Conservation (phyloP, 495 filamentous ascomycete species). For the Tuber calosporum region DNA sequence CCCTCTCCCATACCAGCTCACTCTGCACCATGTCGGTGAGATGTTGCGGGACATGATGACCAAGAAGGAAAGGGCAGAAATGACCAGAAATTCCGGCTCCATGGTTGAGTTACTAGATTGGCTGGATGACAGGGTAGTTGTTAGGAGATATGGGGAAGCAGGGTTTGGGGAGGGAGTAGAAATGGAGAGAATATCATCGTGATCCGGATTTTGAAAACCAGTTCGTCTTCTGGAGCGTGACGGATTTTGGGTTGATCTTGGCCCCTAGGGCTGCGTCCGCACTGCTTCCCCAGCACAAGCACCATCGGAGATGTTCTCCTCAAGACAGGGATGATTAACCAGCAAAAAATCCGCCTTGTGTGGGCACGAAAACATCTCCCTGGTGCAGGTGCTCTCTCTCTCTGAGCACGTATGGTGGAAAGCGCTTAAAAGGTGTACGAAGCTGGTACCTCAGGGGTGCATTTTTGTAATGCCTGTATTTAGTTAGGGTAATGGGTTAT, state of each 20-base stretch:
- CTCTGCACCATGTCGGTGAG: constrained; percentile 57
- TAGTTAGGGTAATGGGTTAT: too few species aligned
- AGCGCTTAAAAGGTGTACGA: too few species aligned
- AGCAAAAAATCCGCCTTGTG: too few species aligned
- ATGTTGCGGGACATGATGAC: constrained; percentile 53
- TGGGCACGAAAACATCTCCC: too few species aligned
- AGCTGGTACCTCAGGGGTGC: too few species aligned
- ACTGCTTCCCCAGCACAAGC: neutral
- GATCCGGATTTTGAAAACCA: constrained; percentile 5
- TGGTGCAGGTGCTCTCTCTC: too few species aligned
- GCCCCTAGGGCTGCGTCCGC: neutral
- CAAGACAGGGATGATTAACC: too few species aligned
- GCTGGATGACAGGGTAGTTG: constrained; percentile 47
- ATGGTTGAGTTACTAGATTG: constrained; percentile 57
- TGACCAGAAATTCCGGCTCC: constrained; percentile 48
- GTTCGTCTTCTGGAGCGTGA: neutral
- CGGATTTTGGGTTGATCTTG: neutral
- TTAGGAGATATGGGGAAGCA: constrained; percentile 39
- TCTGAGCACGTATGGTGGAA: too few species aligned
- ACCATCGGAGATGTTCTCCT: too few species aligned
- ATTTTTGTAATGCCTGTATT: too few species aligned
- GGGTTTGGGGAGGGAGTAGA: constrained; percentile 34
- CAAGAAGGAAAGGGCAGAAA: constrained; percentile 48
- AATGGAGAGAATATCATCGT: constrained; percentile 13
- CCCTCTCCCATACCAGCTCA: constrained; percentile 55